Base-by-base conservation (phyloP, 192 early-diverging fungal genomes). In the Umbelopsis vinacea region DNA sequence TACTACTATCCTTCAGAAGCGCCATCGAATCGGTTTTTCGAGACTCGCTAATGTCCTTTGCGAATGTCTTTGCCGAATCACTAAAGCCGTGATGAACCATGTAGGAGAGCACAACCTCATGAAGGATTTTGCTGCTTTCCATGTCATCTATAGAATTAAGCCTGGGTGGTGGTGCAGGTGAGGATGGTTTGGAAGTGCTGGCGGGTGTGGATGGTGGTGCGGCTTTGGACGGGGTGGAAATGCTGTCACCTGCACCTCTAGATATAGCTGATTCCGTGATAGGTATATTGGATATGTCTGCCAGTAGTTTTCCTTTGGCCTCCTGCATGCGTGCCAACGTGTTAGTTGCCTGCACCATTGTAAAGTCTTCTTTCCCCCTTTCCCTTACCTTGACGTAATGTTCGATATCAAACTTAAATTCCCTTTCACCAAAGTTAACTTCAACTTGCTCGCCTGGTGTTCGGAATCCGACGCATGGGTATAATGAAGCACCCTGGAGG, bases 71-170 rank as follows among this genome's bases (percentile, higher is more conserved):
- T 2, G 94, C 94, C 24, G 47, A 74, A 43, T 66, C 54, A 29
- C 57, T 85, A 72, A 89, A 93, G 50, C 95, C 95, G 69, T 86
- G 89, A 74, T 96, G 94, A 46, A 93, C 73, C 71, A 98, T 82
- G 69, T 98, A 94, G 14, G 83, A 82, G 3, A 94, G 73, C 8
- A 98, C 89, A 7, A 96, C 78, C 17, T 63, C 57, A 19, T 46
- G 57, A n/a, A 63, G 57, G 11, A 63, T 63, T 37, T 63, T 29
- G 6, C 29, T 63, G 15, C 57, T 63, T 37, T 63, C 57, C 57
- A 63, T 63, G 26, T 63, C 33, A 63, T 63, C 33, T 6, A 37
- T 37, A 17, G 57, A 33, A n/a, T 17, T 21, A 3, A 21, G 48
- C 48, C n/a, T 50, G 4, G 15, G 17, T 21, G 15, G 17, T 21